Conservation (phyloP, 1,284 basidiomycete genomes). For the Lentinula novae-zelandiae region DNA sequence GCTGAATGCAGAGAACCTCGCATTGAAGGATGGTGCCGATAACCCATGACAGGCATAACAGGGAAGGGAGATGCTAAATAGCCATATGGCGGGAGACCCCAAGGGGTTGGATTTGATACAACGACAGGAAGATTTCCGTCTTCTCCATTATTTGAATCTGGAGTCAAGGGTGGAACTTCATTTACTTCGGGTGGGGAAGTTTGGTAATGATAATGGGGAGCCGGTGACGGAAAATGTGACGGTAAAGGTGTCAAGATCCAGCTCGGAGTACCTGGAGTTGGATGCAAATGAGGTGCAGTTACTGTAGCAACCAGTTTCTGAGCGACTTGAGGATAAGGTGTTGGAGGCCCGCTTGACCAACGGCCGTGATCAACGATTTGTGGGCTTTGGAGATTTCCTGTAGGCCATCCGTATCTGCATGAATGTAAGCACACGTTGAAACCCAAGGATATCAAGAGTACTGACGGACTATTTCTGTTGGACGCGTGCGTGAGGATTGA, state of each 20-base stretch:
- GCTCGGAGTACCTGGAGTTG: neutral
- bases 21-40: neutral
- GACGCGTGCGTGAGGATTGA: neutral
- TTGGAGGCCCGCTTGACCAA: neutral
- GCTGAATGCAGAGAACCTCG: neutral
- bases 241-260: neutral
- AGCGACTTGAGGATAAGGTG: neutral
- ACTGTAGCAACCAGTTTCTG: neutral
- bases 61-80: neutral
- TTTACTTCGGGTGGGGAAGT: neutral
- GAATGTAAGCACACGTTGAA: neutral
- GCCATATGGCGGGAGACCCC: neutral
- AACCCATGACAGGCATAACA: neutral
- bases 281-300: neutral
- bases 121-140: neutral
- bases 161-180: neutral
- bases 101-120: neutral
- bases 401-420: neutral
- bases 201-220: neutral
- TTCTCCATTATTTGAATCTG: neutral
- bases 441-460: neutral
- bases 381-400: neutral
- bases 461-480: neutral
- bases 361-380: neutral
- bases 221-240: neutral